phyloP scores from a whole-genome alignment of 1,139 yeast species.

The Pichia sp. region DNA sequence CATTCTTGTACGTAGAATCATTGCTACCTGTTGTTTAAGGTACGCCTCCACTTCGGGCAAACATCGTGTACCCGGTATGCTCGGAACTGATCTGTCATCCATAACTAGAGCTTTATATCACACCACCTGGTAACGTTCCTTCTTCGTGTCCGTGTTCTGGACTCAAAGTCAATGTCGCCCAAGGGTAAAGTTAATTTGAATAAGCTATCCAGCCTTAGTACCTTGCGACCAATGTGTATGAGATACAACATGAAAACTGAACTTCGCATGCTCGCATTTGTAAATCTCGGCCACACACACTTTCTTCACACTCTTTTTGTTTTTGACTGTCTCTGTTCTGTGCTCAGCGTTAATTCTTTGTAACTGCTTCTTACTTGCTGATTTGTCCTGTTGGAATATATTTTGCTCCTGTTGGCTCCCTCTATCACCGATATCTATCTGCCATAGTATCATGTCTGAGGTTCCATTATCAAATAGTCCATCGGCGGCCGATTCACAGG shows the following conservation, averaged over 20 bases:
- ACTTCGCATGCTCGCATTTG: not conserved
- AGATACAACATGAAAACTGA: not conserved
- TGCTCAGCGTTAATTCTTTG: not conserved
- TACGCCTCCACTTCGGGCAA: conserved; percentile 68
- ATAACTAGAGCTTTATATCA: not conserved
- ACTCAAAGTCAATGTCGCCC: too few relatives aligned
- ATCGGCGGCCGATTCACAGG: not conserved
- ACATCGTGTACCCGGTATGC: conserved; percentile 76
- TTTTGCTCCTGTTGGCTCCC: not conserved
- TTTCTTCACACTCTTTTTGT: not conserved
- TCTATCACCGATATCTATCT: not conserved
- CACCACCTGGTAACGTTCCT: not conserved
- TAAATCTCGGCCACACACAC: not conserved
- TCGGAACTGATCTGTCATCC: conserved; percentile 64
- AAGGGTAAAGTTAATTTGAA: too few relatives aligned
- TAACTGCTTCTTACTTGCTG: not conserved
- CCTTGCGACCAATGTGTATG: too few relatives aligned
- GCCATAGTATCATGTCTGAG: not conserved
- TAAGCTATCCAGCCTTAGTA: too few relatives aligned
- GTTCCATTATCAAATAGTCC: not conserved
- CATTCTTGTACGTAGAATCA: conserved; percentile 52
- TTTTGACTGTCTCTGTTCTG: not conserved
- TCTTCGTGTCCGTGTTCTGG: too few relatives aligned
- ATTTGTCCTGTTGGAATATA: not conserved
- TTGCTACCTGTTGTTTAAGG: conserved; percentile 65